Evolutionary conservation across 2,329 filamentous ascomycete species (phyloP).

Genomic region (Tricladium varicosporioides): DNA sequence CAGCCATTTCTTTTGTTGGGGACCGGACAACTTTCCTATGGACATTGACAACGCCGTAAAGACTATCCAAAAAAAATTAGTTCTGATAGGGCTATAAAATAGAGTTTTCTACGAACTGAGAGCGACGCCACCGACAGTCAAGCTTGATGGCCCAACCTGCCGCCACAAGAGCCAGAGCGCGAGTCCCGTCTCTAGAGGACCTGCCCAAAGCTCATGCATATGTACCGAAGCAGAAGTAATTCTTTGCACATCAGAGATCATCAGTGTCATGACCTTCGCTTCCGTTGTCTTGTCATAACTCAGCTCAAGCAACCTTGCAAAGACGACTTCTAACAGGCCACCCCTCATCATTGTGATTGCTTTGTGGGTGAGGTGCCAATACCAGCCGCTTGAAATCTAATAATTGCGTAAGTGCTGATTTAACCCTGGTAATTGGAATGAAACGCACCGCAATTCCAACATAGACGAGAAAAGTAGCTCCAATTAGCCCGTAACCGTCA

Average conservation of each 20-base stretch:
- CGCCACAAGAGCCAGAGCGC: neutral
- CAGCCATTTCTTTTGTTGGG: neutral
- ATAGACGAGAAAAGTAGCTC: constrained; percentile 7
- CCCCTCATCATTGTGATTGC: neutral
- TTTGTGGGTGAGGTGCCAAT: neutral
- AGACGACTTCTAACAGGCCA: neutral
- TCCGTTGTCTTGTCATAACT: neutral
- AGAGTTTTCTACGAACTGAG: neutral
- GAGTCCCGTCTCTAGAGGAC: neutral
- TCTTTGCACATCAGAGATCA: neutral
- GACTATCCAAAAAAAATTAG: no score
- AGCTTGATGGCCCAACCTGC: neutral
- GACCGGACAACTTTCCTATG: neutral
- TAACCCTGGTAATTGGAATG: neutral
- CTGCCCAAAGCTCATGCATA: neutral
- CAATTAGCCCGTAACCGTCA: constrained; percentile 9
- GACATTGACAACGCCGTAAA: neutral
- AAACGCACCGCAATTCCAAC: constrained; percentile 7
- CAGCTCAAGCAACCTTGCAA: neutral
- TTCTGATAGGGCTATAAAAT: no score
- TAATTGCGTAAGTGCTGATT: neutral
- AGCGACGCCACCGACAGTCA: neutral
- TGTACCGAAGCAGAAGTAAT: neutral
- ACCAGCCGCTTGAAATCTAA: constrained; percentile 5
- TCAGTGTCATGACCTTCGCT: neutral